Percentiles rank a stretch among this genome's conserved stretches.
phyloP scores from a whole-genome alignment of 23 red algal genomes.

The Agarophyton chilense region DNA sequence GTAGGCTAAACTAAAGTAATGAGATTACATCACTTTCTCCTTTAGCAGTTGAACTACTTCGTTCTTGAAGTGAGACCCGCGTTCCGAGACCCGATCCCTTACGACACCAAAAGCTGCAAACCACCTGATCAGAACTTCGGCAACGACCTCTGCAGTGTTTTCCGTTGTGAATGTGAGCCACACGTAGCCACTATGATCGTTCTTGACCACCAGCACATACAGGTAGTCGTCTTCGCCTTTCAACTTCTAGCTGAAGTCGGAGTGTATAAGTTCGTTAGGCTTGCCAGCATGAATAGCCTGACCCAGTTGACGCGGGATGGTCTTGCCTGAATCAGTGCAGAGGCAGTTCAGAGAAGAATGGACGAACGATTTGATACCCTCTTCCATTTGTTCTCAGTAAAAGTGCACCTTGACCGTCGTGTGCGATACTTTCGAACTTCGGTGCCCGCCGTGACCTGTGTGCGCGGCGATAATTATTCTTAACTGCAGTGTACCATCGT shows the following conservation, averaged over 20 bases:
- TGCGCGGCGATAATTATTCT: slow-evolving; percentile 38
- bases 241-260: slow-evolving; percentile 18
- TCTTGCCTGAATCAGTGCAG: background rate
- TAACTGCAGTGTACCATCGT: background rate
- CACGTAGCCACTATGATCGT: background rate
- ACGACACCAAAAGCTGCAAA: slow-evolving; percentile 8
- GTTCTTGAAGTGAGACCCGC: background rate
- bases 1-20: too few species aligned
- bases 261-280: slow-evolving; percentile 12
- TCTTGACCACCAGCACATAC: slow-evolving; percentile 27
- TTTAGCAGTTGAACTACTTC: too few species aligned
- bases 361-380: slow-evolving; percentile 5
- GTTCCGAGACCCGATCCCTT: too few species aligned
- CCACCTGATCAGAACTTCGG: slow-evolving; percentile 1
- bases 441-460: slow-evolving; percentile 13
- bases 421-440: background rate
- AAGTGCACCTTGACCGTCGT: background rate
- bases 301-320: slow-evolving; percentile 28
- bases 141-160: background rate
- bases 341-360: slow-evolving; percentile 28
- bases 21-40: too few species aligned
- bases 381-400: background rate
- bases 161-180: background rate
- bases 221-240: background rate
- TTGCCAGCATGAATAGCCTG: slow-evolving; percentile 1